Evolutionary conservation across 805 yeast species (phyloP).

Genomic region (Zygoascus flipseniorum): DNA sequence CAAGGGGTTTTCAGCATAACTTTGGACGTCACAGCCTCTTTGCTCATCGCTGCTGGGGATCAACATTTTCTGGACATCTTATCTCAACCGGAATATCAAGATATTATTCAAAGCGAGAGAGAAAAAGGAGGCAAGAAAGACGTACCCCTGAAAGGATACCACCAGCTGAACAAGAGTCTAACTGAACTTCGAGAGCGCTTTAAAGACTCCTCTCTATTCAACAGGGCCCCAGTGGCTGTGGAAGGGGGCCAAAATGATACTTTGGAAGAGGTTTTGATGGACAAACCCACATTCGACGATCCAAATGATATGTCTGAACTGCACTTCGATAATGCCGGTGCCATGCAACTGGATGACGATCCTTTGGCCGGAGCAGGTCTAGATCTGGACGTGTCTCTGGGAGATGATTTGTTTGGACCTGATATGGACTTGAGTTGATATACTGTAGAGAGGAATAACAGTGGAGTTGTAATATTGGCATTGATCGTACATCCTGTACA

Average conservation of each 20-base stretch:
- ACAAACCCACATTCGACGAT: not conserved
- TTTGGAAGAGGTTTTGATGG: not conserved
- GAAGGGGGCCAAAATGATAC: not conserved
- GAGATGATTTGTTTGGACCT: not conserved
- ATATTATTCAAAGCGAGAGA: not conserved
- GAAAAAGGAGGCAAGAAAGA: not conserved
- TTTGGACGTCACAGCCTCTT: slow-evolving; percentile 16
- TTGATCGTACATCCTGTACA: not conserved
- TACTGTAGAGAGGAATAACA: not conserved
- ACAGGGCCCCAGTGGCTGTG: not conserved
- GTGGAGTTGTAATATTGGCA: not conserved
- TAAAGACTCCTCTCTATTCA: not conserved
- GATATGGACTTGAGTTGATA: not conserved
- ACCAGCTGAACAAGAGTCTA: not conserved
- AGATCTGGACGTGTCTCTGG: not conserved
- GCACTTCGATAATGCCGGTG: not conserved
- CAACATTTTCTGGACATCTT: not conserved
- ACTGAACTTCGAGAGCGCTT: not conserved
- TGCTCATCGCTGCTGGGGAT: slow-evolving; percentile 8
- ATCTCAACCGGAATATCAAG: not conserved
- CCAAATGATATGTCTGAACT: not conserved
- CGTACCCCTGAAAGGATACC: not conserved
- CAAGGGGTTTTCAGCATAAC: slow-evolving; percentile 17
- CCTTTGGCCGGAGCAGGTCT: not conserved
- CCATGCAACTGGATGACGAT: not conserved